A percentile compares a stretch with the other conserved stretches of the same genome.
phyloP scores from a whole-genome alignment of 139 green algal genomes.

The Chlamydomonas schloesseri region DNA sequence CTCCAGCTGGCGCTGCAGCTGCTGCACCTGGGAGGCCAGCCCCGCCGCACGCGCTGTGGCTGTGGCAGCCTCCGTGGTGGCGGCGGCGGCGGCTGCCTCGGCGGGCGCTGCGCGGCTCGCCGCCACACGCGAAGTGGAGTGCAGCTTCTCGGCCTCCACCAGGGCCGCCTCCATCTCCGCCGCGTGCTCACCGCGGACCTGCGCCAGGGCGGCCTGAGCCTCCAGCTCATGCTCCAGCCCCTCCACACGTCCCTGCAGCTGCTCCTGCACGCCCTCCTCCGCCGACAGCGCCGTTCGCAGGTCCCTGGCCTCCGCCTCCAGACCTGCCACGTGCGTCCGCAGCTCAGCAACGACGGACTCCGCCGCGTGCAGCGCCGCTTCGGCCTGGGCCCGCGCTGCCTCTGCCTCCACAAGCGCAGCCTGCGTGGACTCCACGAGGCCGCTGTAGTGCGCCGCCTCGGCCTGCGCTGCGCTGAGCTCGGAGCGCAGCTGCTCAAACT shows the following conservation, averaged over 20 bases:
- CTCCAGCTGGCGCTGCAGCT: background rate
- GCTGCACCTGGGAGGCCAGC: background rate
- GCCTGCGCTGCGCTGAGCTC: no score
- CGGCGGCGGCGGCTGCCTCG: background rate
- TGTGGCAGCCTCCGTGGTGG: background rate
- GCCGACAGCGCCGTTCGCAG: constrained; percentile 25
- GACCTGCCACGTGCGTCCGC: background rate
- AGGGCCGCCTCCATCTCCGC: background rate
- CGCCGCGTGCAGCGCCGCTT: background rate
- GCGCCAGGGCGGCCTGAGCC: constrained; percentile 12
- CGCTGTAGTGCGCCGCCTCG: background rate
- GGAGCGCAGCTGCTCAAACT: no score
- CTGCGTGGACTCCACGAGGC: background rate
- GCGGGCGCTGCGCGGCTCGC: background rate
- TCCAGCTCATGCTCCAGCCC: constrained; percentile 28
- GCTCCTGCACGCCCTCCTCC: background rate
- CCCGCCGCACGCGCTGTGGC: background rate
- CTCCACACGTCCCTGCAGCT: background rate
- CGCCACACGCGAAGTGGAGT: background rate
- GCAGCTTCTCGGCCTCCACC: background rate
- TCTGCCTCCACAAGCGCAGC: background rate
- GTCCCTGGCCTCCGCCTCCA: constrained; percentile 3
- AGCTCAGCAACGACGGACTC: background rate
- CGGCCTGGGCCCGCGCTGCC: background rate
- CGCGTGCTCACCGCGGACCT: background rate